A percentile compares a stretch with the other conserved stretches of the same genome.
Evolutionary conservation across 768 basidiomycete species (phyloP).

Genomic region (Tricholoma flavovirens): DNA sequence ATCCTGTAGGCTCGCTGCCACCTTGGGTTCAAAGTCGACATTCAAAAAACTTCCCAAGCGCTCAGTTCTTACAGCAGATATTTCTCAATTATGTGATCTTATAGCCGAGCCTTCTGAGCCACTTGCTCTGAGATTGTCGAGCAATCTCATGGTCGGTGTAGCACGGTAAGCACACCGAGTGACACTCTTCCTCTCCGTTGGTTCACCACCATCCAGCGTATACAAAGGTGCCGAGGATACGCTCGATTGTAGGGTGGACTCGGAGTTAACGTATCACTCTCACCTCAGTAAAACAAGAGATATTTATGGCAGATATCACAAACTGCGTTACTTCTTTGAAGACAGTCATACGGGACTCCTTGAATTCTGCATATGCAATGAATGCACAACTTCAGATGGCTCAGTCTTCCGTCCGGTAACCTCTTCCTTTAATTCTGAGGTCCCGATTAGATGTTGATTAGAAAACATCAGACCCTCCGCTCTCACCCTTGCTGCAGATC

Average conservation of each 20-base stretch:
- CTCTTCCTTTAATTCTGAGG: background rate
- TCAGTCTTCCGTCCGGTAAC: slow-evolving; percentile 60
- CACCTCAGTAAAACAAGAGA: slow-evolving; percentile 73
- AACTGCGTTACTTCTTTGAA: slow-evolving; percentile 73
- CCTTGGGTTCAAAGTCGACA: slow-evolving; percentile 80
- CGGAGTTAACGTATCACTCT: slow-evolving; percentile 4
- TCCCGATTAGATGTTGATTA: background rate
- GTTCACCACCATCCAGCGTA: slow-evolving; percentile 21
- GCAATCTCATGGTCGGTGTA: slow-evolving; percentile 85
- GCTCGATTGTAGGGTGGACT: slow-evolving; percentile 15
- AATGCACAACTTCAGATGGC: slow-evolving; percentile 65
- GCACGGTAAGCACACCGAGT: slow-evolving; percentile 55
- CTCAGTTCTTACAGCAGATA: slow-evolving; percentile 82
- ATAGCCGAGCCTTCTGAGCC: slow-evolving; percentile 84
- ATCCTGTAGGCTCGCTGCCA: slow-evolving; percentile 78
- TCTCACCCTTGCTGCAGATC: slow-evolving; percentile 50
- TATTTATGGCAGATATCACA: slow-evolving; percentile 75
- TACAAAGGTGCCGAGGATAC: slow-evolving; percentile 52
- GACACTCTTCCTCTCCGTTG: background rate
- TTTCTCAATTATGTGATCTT: slow-evolving; percentile 71
- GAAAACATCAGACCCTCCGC: slow-evolving; percentile 35
- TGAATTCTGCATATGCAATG: slow-evolving; percentile 38
- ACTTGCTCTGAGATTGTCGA: slow-evolving; percentile 79
- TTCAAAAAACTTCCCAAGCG: slow-evolving; percentile 80
- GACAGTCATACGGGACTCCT: slow-evolving; percentile 64